Percentiles rank a stretch among this genome's conserved stretches.
Evolutionary conservation across 805 yeast genomes (phyloP).

Genomic region (Sungouiozyma intestinalis): DNA sequence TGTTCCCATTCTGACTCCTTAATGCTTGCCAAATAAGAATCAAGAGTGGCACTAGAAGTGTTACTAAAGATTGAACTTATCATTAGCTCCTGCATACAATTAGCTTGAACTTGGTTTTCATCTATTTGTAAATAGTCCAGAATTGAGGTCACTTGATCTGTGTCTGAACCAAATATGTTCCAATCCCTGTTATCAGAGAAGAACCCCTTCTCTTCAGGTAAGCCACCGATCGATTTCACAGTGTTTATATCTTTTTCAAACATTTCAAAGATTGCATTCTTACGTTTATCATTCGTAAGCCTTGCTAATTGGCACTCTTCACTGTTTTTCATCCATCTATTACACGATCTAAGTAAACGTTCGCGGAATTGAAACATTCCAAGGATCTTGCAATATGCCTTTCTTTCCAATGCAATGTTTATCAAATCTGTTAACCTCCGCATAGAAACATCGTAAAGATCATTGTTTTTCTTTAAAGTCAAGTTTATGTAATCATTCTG

Average conservation of each 20-base stretch:
- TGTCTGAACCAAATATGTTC: conserved; percentile 12
- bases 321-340: conserved; percentile 28
- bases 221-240: conserved; percentile 20
- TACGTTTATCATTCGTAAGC: conserved; percentile 23
- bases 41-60: conserved; percentile 8
- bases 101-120: conserved; percentile 9
- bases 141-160: conserved; percentile 7
- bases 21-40: conserved; percentile 2
- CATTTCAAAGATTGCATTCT: conserved; percentile 8
- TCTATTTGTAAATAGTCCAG: conserved; percentile 9
- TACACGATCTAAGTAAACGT: conserved; percentile 41
- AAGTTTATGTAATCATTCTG: conserved; percentile 19
- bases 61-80: conserved; percentile 12
- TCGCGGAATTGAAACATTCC: conserved; percentile 55
- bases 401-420: conserved; percentile 43
- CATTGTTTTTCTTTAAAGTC: conserved; percentile 31
- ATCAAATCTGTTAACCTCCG: conserved; percentile 42
- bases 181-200: conserved; percentile 22
- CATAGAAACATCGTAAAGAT: conserved; percentile 43
- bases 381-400: conserved; percentile 53
- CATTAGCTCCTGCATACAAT: conserved; percentile 15
- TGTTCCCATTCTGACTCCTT: background rate
- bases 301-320: conserved; percentile 21
- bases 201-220: conserved; percentile 6
- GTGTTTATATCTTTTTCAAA: conserved; percentile 23